phyloP scores from a whole-genome alignment of 2,329 filamentous ascomycete genomes.

The Trichoderma breve region DNA sequence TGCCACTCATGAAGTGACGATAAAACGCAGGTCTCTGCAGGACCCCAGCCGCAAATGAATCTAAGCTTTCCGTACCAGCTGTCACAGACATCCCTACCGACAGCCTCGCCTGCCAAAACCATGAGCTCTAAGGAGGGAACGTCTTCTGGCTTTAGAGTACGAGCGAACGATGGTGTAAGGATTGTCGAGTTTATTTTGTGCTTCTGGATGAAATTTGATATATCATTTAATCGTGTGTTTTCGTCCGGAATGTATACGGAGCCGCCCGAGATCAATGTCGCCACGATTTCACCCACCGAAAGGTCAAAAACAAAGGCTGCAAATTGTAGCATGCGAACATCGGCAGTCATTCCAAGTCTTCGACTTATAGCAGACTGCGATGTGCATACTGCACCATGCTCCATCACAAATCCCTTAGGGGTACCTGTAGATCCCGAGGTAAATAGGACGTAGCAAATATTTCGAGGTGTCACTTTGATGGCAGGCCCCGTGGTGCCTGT shows the following conservation, averaged over 20 bases:
- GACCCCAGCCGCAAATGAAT: conserved; percentile 1
- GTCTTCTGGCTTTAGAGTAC: background rate
- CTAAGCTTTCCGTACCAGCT: conserved; percentile 11
- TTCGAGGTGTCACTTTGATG: background rate
- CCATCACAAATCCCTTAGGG: conserved; percentile 14
- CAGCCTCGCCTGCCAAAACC: conserved; percentile 3
- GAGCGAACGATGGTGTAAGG: conserved; percentile 3
- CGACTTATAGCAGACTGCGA: background rate
- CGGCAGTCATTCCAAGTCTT: background rate
- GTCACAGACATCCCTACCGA: background rate
- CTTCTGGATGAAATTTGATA: background rate
- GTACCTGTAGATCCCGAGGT: conserved; percentile 16
- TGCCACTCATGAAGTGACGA: conserved; percentile 1
- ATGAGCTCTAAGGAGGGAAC: background rate
- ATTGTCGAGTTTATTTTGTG: background rate
- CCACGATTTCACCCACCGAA: conserved; percentile 7
- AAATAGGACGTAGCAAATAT: conserved; percentile 13
- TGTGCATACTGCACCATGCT: conserved; percentile 2
- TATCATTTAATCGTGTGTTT: background rate
- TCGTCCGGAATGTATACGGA: conserved; percentile 6
- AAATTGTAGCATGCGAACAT: conserved; percentile 16
- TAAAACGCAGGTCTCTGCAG: conserved; percentile 16
- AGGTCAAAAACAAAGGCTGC: conserved; percentile 19
- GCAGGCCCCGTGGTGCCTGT: background rate
- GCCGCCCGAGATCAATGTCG: background rate